A percentile compares a stretch with the other conserved stretches of the same genome.
These are phyloP conservation scores for Lipomyces yamanashiensis DNA, from an alignment of 805 yeast genomes.

Conservation along the genomic window DNA sequence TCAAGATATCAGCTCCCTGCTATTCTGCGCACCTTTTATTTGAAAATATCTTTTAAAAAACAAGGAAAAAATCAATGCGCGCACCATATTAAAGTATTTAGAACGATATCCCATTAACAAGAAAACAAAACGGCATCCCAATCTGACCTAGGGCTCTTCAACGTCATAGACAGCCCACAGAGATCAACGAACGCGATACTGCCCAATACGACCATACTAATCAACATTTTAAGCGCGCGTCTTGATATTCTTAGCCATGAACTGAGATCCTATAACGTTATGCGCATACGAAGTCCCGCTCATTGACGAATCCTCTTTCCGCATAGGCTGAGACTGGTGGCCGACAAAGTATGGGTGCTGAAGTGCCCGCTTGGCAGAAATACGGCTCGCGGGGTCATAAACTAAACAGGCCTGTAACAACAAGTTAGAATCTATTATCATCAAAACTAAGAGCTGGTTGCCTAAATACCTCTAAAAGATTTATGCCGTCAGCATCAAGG, in stretches of 20 bases:
- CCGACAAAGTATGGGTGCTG: constrained; percentile 77
- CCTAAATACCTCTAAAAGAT: constrained; percentile 59
- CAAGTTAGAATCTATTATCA: neutral
- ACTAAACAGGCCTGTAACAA: constrained; percentile 60
- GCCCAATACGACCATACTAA: neutral
- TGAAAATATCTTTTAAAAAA: neutral
- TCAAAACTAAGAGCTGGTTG: neutral
- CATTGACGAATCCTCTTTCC: constrained; percentile 11
- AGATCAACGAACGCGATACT: too few relatives aligned
- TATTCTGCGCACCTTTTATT: neutral
- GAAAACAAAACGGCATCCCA: neutral
- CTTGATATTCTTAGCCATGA: constrained; percentile 13
- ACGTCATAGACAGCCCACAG: neutral
- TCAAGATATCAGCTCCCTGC: too few relatives aligned
- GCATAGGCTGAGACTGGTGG: constrained; percentile 15
- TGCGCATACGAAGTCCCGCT: constrained; percentile 10
- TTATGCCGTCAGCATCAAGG: constrained; percentile 82
- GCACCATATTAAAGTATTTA: neutral
- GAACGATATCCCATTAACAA: neutral
- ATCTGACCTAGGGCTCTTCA: neutral
- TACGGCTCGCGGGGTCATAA: constrained; percentile 91
- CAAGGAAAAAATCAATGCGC: neutral
- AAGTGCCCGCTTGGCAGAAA: constrained; percentile 92
- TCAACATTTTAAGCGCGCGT: constrained; percentile 11
- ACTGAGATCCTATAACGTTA: constrained; percentile 11